Base-by-base conservation (phyloP, 2,329 filamentous ascomycete species). In the Cordyceps militaris region DNA sequence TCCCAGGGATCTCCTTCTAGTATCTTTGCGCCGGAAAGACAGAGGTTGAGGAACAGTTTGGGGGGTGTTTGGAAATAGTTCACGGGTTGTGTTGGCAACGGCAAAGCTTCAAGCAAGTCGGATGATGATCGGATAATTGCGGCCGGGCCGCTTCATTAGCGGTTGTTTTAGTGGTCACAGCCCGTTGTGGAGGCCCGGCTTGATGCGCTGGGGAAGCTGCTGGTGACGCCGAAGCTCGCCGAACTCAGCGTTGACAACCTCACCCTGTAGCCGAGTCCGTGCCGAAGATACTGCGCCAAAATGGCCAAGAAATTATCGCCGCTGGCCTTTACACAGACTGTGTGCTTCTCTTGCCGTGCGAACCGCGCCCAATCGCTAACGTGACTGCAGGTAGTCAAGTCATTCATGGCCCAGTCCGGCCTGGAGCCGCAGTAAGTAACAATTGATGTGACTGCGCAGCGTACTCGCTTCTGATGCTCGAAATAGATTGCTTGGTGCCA, bases 361-460 rank as follows among this genome's bases (percentile, higher is more conserved):
- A 2, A 21, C 14, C 6, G 5, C 4, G 4, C 10, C n/a, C 19
- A 58, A 49, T 51, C 26, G n/a, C 40, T 57, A 44, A 58, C 69
- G n/a, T 4, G 23, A 11, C 16, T 19, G 10, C 59, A 94, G 90
- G 90, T 95, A 48, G 82, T 91, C 77, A 87, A 88, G 70, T 92
- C 89, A 2, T 97, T 97, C 72, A 84, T 89, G 75, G 82, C 83
- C 63, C 88, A 90, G 62, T 96, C 91, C 5, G 92, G 92, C 7
- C 75, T 97, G 21, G 93, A 97, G 71, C 91, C 91, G 70, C 88
- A 89, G 92, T 96, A 69, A 66, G 74, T 51, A 11, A 32, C 42
- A 38, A 28, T 23, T 32, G 36, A 28, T 21, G 30, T 43, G 23
- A 46, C 68, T 36, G 14, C 32, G 59, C 16, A 44, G 24, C 3